Conservation (phyloP, 805 yeast genomes). For the Lipomyces spencermartinsiae region DNA sequence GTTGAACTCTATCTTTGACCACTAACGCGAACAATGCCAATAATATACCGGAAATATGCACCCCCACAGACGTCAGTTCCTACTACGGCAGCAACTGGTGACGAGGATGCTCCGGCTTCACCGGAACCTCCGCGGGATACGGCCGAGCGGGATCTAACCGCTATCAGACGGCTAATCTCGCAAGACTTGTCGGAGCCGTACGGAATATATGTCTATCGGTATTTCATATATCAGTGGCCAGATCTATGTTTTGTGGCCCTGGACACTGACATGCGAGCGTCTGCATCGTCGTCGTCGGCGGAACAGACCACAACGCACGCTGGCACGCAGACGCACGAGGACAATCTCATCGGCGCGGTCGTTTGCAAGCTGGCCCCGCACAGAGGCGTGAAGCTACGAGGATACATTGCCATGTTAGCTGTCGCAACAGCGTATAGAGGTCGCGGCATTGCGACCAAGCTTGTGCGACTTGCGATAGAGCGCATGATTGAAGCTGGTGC, state of each 20-base stretch:
- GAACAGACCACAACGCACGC: slow-evolving; percentile 45
- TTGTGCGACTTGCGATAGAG: slow-evolving; percentile 67
- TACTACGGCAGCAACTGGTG: neutral
- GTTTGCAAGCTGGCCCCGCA: slow-evolving; percentile 84
- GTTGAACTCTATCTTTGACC: neutral
- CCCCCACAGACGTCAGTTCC: slow-evolving; percentile 13
- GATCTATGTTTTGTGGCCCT: slow-evolving; percentile 68
- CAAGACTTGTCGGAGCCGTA: slow-evolving; percentile 90
- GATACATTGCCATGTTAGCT: slow-evolving; percentile 96
- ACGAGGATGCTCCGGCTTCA: neutral
- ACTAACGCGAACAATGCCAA: slow-evolving; percentile 13
- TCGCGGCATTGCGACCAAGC: slow-evolving; percentile 76
- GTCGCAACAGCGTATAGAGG: slow-evolving; percentile 76
- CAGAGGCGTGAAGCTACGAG: slow-evolving; percentile 73
- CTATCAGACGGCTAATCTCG: slow-evolving; percentile 59
- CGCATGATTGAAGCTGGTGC: slow-evolving; percentile 69
- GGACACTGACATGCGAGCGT: neutral
- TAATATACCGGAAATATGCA: slow-evolving; percentile 19
- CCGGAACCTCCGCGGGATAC: slow-evolving; percentile 7
- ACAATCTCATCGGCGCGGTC: slow-evolving; percentile 65
- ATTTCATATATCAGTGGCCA: slow-evolving; percentile 91
- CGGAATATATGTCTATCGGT: slow-evolving; percentile 89
- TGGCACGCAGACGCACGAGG: slow-evolving; percentile 43
- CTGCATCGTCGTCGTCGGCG: slow-evolving; percentile 39
- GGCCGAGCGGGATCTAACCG: slow-evolving; percentile 45